These are phyloP conservation scores for Punctularia strigosozonata DNA, from an alignment of 768 basidiomycete genomes.

Conservation along the genomic window DNA sequence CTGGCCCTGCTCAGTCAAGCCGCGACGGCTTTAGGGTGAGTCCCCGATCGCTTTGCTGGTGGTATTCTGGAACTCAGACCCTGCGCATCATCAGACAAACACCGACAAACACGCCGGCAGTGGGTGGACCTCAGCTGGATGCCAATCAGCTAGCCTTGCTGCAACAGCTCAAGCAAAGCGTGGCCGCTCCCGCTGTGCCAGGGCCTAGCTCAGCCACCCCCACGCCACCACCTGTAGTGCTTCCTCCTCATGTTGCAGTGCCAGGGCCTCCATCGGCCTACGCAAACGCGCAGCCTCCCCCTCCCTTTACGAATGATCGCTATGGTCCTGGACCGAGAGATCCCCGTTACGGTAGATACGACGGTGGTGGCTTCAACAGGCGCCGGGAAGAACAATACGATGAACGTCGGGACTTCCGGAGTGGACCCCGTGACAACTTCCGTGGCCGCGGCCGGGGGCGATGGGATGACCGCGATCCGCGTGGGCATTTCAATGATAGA, in stretches of 20 bases:
- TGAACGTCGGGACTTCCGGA: conserved; percentile 37
- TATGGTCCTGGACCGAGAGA: conserved; percentile 24
- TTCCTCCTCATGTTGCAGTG: too few species aligned
- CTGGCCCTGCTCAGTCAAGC: conserved; percentile 63
- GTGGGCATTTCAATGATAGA: conserved; percentile 22
- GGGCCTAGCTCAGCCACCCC: too few species aligned
- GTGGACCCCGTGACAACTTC: conserved; percentile 39
- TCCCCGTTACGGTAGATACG: conserved; percentile 33
- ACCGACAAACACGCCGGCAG: conserved; percentile 37
- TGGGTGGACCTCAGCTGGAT: conserved; percentile 26
- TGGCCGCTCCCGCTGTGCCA: conserved; percentile 1
- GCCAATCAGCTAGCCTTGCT: conserved; percentile 56
- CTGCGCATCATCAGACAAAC: conserved; percentile 40
- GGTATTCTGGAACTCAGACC: too few species aligned
- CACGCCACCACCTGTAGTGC: too few species aligned
- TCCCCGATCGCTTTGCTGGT: conserved; percentile 3
- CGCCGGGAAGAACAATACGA: conserved; percentile 37
- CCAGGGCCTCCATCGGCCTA: conserved; percentile 7
- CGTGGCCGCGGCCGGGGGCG: conserved; percentile 53
- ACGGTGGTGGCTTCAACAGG: conserved; percentile 31
- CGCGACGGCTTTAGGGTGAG: conserved; percentile 37
- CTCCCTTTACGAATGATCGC: conserved; percentile 32
- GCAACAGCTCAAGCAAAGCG: conserved; percentile 57
- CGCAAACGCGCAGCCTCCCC: conserved; percentile 16
- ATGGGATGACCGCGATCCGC: conserved; percentile 51